Percentiles rank a stretch among this genome's conserved stretches.
Evolutionary conservation across 495 filamentous ascomycete species (phyloP).

Genomic region (Clohesyomyces aquaticus): DNA sequence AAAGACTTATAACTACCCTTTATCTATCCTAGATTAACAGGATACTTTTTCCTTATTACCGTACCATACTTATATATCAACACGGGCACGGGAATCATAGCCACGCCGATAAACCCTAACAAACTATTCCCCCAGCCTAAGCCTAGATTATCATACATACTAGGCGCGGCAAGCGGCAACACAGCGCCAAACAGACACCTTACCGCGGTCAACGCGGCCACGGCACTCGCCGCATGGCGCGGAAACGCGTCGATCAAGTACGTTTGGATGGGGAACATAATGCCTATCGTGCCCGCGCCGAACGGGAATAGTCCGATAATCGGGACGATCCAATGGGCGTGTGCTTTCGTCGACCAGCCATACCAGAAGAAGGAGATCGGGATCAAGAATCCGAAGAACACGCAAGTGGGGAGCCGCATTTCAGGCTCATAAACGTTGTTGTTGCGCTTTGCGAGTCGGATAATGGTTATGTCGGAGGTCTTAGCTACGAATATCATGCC

Average conservation of each 20-base stretch:
- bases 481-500: conserved; percentile 32
- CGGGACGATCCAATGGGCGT: conserved; percentile 50
- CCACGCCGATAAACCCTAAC: conserved; percentile 51
- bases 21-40: conserved; percentile 33
- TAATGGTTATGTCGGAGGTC: conserved; percentile 28
- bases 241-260: conserved; percentile 47
- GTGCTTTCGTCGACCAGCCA: conserved; percentile 34
- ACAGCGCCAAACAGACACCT: conserved; percentile 56
- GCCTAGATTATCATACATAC: conserved; percentile 52
- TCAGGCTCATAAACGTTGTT: conserved; percentile 39
- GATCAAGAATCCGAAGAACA: conserved; percentile 36
- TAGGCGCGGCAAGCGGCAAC: conserved; percentile 55
- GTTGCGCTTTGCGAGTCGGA: conserved; percentile 34
- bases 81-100: conserved; percentile 47
- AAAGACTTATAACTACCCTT: too few species aligned
- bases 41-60: conserved; percentile 34
- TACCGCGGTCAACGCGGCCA: conserved; percentile 55
- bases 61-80: conserved; percentile 42
- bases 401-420: conserved; percentile 33
- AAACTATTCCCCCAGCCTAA: conserved; percentile 55
- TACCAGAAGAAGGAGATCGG: conserved; percentile 40
- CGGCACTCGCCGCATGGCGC: conserved; percentile 41
- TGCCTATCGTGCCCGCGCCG: conserved; percentile 56
- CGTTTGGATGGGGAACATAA: conserved; percentile 42
- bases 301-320: conserved; percentile 61